These are phyloP conservation scores for Panicum hallii DNA, from an alignment of 202 grass and related monocot species.

Conservation along the genomic window DNA sequence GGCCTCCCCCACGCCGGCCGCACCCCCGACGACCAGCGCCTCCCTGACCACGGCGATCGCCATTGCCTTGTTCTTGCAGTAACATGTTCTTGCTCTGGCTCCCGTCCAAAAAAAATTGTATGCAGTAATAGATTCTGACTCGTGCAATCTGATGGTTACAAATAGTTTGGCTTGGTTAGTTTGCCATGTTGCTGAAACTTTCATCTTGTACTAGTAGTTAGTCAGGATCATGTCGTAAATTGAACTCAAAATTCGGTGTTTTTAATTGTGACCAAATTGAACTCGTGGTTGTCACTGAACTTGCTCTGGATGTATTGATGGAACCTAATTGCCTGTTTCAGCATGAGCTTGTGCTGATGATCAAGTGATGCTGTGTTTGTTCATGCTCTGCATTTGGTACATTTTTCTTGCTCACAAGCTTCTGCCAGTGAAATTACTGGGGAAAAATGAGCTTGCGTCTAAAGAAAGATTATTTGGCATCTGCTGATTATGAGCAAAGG, in stretches of 20 bases:
- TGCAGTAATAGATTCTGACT: no score
- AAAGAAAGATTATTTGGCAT: background rate
- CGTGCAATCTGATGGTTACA: no score
- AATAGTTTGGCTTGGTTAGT: no score
- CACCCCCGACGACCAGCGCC: no score
- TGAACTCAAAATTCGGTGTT: background rate
- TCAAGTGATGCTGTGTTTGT: background rate
- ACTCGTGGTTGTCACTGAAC: background rate
- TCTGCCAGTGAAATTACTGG: no score
- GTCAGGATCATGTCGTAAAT: background rate
- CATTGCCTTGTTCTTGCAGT: no score
- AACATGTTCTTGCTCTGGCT: no score
- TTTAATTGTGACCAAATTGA: background rate
- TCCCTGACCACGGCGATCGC: no score
- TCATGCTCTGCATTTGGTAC: background rate
- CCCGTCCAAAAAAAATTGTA: no score
- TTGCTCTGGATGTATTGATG: background rate
- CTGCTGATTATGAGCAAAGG: no score
- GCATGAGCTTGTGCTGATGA: background rate
- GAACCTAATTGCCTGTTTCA: slow-evolving; percentile 7
- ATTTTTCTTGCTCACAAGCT: no score
- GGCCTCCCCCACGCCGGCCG: no score
- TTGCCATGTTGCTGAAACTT: background rate
- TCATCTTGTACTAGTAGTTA: slow-evolving; percentile 13
- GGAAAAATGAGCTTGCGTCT: background rate